These are phyloP conservation scores for Leishmania tarentolae DNA, from an alignment of 208 protist genomes.

Conservation along the genomic window DNA sequence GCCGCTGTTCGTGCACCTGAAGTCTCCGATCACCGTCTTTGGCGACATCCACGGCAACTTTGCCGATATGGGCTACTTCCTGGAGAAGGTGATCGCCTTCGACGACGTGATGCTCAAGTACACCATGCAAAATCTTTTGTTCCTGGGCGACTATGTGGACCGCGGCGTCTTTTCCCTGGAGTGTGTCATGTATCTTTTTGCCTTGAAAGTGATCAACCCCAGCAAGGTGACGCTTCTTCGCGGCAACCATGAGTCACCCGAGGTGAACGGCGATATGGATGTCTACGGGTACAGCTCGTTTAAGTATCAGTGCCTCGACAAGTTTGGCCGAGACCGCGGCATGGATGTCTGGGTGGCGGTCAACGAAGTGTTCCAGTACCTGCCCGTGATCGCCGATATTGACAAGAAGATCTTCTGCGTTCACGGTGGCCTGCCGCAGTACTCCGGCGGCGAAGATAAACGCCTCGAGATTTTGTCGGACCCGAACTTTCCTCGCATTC, in stretches of 20 bases:
- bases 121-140: slow-evolving; percentile 94
- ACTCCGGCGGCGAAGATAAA: slow-evolving; percentile 85
- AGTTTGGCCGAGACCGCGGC: slow-evolving; percentile 86
- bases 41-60: slow-evolving; percentile 95
- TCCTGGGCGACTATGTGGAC: slow-evolving; percentile 98
- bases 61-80: slow-evolving; percentile 91
- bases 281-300: slow-evolving; percentile 94
- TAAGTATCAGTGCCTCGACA: slow-evolving; percentile 91
- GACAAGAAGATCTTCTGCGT: slow-evolving; percentile 96
- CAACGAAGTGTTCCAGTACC: slow-evolving; percentile 92
- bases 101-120: slow-evolving; percentile 92
- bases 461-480: slow-evolving; percentile 87
- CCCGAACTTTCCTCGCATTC: slow-evolving; percentile 85
- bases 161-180: slow-evolving; percentile 92
- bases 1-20: slow-evolving; percentile 85
- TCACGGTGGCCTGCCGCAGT: slow-evolving; percentile 94
- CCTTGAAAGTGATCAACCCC: slow-evolving; percentile 89
- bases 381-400: slow-evolving; percentile 92
- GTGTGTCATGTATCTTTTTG: slow-evolving; percentile 89
- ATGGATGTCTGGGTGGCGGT: slow-evolving; percentile 90
- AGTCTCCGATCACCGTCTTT: slow-evolving; percentile 90
- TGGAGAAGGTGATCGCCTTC: slow-evolving; percentile 88
- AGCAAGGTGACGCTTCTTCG: slow-evolving; percentile 91
- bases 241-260: slow-evolving; percentile 93
- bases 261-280: slow-evolving; percentile 93